Evolutionary conservation across 306 rosid genomes (phyloP).

Genomic region (Quercus dentata): DNA sequence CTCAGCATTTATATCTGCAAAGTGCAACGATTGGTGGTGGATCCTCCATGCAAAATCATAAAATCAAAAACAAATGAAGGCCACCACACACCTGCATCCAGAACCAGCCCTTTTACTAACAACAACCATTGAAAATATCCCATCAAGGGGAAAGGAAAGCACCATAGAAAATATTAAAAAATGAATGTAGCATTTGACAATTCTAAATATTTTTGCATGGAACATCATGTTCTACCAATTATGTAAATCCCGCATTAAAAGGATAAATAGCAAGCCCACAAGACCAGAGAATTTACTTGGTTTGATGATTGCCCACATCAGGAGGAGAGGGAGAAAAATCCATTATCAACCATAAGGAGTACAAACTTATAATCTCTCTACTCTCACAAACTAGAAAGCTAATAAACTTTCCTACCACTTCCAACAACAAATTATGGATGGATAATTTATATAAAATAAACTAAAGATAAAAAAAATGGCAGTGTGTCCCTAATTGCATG

Average conservation of each 20-base stretch:
- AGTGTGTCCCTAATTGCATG: neutral
- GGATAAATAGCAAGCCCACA: neutral
- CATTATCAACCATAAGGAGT: neutral
- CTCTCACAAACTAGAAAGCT: neutral
- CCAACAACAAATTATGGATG: neutral
- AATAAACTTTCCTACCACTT: neutral
- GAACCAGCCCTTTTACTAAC: neutral
- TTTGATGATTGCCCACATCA: neutral
- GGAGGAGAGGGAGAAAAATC: neutral
- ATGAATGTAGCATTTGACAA: neutral
- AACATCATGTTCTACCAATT: neutral
- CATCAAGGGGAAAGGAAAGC: neutral
- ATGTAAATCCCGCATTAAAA: neutral
- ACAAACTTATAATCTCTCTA: neutral
- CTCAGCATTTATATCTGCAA: neutral
- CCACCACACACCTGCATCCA: slow-evolving; percentile 2
- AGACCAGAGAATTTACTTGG: neutral
- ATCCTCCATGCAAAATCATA: neutral
- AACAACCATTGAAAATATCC: neutral
- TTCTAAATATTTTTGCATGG: neutral
- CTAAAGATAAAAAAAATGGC: neutral
- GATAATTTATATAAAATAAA: neutral
- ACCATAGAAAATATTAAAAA: neutral
- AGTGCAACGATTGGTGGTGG: neutral
- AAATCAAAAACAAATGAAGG: neutral